These are phyloP conservation scores for Tanacetum coccineum DNA, from an alignment of 129 eudicot species.

Conservation along the genomic window DNA sequence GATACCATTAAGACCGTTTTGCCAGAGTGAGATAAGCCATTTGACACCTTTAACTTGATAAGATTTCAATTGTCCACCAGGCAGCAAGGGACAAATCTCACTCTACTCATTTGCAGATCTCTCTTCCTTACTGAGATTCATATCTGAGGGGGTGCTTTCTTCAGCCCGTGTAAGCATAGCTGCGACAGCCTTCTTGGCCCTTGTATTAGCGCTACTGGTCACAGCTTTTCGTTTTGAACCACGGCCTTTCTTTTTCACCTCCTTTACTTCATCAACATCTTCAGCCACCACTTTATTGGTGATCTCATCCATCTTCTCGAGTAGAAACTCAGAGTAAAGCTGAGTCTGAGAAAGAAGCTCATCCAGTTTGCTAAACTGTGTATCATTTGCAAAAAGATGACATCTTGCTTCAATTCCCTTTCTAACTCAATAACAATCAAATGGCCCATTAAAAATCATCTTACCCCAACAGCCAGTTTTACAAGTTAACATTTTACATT, in stretches of 20 bases:
- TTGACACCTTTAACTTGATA: constrained; percentile 95
- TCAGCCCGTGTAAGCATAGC: constrained; percentile 84
- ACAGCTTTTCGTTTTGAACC: constrained; percentile 69
- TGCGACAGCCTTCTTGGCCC: constrained; percentile 90
- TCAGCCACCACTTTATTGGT: constrained; percentile 58
- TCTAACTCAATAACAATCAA: too few relatives aligned
- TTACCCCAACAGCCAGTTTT: too few relatives aligned
- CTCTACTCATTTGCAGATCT: constrained; percentile 71
- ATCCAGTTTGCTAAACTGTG: constrained; percentile 80
- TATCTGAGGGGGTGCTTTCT: constrained; percentile 54
- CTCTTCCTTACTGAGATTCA: constrained; percentile 56
- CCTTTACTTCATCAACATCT: constrained; percentile 43
- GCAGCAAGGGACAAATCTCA: constrained; percentile 77
- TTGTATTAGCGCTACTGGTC: constrained; percentile 48
- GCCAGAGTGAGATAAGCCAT: constrained; percentile 97
- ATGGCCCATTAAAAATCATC: too few relatives aligned
- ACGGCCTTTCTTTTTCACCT: constrained; percentile 62
- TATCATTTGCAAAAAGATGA: constrained; percentile 9
- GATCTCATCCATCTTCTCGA: constrained; percentile 96
- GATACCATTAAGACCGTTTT: constrained; percentile 93
- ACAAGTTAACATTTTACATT: too few relatives aligned
- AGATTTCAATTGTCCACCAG: constrained; percentile 94
- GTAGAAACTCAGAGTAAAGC: constrained; percentile 79
- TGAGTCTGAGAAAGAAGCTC: constrained; percentile 94
- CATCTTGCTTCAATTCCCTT: too few relatives aligned